Evolutionary conservation across 1,284 basidiomycete genomes (phyloP), one percentile per base, ranked within the genome.

Genomic region (Omphalotus olearius): DNA sequence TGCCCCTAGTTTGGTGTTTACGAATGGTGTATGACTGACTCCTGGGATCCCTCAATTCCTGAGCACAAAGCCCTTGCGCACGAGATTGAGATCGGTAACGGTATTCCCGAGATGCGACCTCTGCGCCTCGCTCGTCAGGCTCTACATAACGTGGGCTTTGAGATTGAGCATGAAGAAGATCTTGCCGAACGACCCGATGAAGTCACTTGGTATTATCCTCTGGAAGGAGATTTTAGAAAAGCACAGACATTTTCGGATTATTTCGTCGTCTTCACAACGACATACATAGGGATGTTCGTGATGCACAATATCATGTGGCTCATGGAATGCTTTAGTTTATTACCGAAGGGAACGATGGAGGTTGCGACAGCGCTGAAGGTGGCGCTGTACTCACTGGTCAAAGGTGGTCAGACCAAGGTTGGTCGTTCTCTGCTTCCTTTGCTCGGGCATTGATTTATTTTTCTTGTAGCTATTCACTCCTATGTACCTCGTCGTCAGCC

Each of bases 1-100:
- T 4, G 3, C 18, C 47, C 41, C 9, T 37, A 93, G 89, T 98
- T 98, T 68, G 95, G 94, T 66, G 88, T 98, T 41, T 98, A 98
- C 72, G 96, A 98, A 68, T 99, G 96, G 96, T 90, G 87, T 72
- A 98, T 99, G 95, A 98, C 96, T 44, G 95, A 98, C 68, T 69
- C 70, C 9, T 99, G 93, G 90, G 91, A 99, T 68, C 78, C 91
- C 1, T 83, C 85, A 11, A 90, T 81, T 69, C 89, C 94, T 14
- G 71, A 83, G 57, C 96, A 99, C 81, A 95, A 95, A 74, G 81
- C 83, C 53, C 85, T 99, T 56, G 91, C 93, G 16, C 94, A 98
- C 74, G 85, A 79, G 51, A 86, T 95, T 57, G 92, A 94, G 67
- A 75, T 98, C 50, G 96, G 96, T 42, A 94, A 97, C 67, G 96